A percentile compares a stretch with the other conserved stretches of the same genome.
Conservation (phyloP, 2,329 filamentous ascomycete genomes). For the Clonostachys byssicola region DNA sequence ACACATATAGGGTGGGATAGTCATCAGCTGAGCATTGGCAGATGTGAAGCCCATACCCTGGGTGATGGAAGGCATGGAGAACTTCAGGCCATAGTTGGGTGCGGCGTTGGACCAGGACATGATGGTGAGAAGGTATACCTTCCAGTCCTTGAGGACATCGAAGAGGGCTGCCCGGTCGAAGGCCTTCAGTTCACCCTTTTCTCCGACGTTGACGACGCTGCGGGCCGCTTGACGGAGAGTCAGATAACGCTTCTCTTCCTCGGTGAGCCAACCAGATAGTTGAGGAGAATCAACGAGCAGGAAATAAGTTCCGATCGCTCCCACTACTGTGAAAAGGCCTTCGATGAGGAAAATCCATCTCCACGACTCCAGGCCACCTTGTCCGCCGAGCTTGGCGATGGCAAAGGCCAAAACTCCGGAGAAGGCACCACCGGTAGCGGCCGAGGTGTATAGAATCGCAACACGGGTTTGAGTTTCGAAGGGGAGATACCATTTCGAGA, state of each 20-base stretch:
- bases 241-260: slow-evolving; percentile 67
- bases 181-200: slow-evolving; percentile 75
- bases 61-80: slow-evolving; percentile 62
- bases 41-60: slow-evolving; percentile 51
- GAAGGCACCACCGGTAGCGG: slow-evolving; percentile 74
- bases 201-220: slow-evolving; percentile 41
- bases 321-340: slow-evolving; percentile 64
- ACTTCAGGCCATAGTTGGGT: slow-evolving; percentile 50
- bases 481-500: slow-evolving; percentile 58
- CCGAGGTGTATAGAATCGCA: slow-evolving; percentile 79
- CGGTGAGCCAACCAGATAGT: slow-evolving; percentile 38
- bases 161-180: slow-evolving; percentile 68
- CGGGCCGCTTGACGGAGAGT: slow-evolving; percentile 42
- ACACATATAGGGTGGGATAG: slow-evolving; percentile 53
- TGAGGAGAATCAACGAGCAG: slow-evolving; percentile 73
- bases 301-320: slow-evolving; percentile 65
- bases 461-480: slow-evolving; percentile 48
- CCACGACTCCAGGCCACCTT: slow-evolving; percentile 56
- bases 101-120: slow-evolving; percentile 60
- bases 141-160: slow-evolving; percentile 73
- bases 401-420: slow-evolving; percentile 68
- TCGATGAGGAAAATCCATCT: slow-evolving; percentile 67
- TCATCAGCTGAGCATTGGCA: slow-evolving; percentile 61
- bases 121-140: slow-evolving; percentile 60
- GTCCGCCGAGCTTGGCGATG: slow-evolving; percentile 65